phyloP scores from a whole-genome alignment of 164 flowering plant species.

The Vitis rupestris region DNA sequence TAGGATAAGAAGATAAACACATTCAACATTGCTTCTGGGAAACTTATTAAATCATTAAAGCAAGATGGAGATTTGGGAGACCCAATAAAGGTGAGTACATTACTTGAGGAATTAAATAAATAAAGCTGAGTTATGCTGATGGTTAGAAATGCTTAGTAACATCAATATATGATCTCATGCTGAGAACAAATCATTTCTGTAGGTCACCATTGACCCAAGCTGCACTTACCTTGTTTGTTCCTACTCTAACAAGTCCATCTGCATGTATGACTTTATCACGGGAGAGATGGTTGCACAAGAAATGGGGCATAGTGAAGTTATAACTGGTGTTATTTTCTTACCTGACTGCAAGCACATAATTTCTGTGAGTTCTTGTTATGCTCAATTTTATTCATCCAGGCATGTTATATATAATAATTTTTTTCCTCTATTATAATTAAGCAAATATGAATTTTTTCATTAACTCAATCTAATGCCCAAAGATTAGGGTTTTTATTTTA shows the following conservation, averaged over 20 bases:
- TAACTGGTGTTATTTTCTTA: slow-evolving; percentile 66
- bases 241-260: slow-evolving; percentile 67
- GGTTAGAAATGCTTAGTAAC: background rate
- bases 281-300: slow-evolving; percentile 62
- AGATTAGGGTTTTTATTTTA: too few species aligned
- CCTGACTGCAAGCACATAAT: slow-evolving; percentile 72
- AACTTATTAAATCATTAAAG: slow-evolving; percentile 53
- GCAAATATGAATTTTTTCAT: background rate
- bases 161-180: slow-evolving; percentile 4
- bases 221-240: slow-evolving; percentile 68
- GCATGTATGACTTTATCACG: slow-evolving; percentile 54
- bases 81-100: slow-evolving; percentile 57
- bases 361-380: slow-evolving; percentile 46
- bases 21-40: slow-evolving; percentile 51
- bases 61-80: slow-evolving; percentile 56
- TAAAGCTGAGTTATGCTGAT: too few species aligned
- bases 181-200: slow-evolving; percentile 17
- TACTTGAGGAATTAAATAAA: background rate
- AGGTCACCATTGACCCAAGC: slow-evolving; percentile 71
- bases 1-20: slow-evolving; percentile 72
- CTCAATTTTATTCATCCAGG: slow-evolving; percentile 1
- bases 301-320: slow-evolving; percentile 63
- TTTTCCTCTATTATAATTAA: background rate
- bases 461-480: too few species aligned
- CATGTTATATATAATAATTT: background rate